Evolutionary conservation across 129 eudicot species (phyloP), one percentile per base, ranked within the genome.

Genomic region (Tagetes patula): DNA sequence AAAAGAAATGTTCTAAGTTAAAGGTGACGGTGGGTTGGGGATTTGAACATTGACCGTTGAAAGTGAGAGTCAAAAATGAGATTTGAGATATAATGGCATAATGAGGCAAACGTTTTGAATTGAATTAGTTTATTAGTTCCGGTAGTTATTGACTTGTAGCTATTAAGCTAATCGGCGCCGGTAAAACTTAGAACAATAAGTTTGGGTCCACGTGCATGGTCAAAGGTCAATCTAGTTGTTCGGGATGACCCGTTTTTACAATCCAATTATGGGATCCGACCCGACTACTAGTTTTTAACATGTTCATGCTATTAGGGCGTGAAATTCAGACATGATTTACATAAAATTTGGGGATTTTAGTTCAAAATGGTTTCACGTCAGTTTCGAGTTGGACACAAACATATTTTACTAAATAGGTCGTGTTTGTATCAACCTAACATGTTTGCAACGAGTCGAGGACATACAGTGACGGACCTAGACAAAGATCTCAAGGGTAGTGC

Each of bases 11-110:
- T 75, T 70, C 60, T 20, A 81, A 65, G 81, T 59, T 72, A 75
- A 78, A 65, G 52, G 67, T 76, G 67, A 56, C 67, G 70, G 40
- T 50, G 45, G 77, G 70, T 64, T 36, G 38, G 65, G 71, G 34
- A 72, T 87, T 84, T 81, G 92, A 91, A 88, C 76, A 67, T 91
- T 91, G 97, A 91, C 96, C 84, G 92, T 86, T 82, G 97, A 91
- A 84, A 53, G 37, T 64, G 77, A 77, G 75, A 60, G 80, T 85
- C 75, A 83, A 81, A 84, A 36, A 36, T 61, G 11, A 20, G 27
- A 20, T 20, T 20, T 20, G 27, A 20, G 38, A 71, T 41, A 71
- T 63, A 74, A 63, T 72, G 81, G 11, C 77, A 72, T 62, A 48
- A 39, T 73, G 27, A 20, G 27, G 82, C 63, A 60, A 64, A 64